phyloP scores from a whole-genome alignment of 257 asterid genomes.

The Galeopsis tetrahit region DNA sequence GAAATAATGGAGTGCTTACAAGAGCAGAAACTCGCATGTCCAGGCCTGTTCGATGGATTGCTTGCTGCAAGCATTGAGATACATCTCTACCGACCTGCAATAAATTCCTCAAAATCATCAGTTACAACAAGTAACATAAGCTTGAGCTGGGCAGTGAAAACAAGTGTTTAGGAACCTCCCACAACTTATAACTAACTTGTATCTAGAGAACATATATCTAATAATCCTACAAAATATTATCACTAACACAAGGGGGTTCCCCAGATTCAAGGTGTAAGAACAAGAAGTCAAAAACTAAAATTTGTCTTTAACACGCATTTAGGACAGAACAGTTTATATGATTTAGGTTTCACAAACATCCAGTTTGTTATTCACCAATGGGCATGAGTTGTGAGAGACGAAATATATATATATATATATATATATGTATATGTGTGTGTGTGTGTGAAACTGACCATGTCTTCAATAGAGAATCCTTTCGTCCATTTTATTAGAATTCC shows the following conservation, averaged over 20 bases:
- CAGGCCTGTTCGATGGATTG: slow-evolving; percentile 65
- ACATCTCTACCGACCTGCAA: slow-evolving; percentile 78
- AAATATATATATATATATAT: not conserved
- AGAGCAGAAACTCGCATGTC: slow-evolving; percentile 77
- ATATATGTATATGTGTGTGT: no score
- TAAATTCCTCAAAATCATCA: slow-evolving; percentile 6
- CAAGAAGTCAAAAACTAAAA: not conserved
- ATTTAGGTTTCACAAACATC: not conserved
- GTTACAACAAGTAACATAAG: not conserved
- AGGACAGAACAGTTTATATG: not conserved
- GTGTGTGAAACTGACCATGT: slow-evolving; percentile 57
- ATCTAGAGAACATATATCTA: not conserved
- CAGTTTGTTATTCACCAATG: no score
- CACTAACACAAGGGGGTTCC: not conserved
- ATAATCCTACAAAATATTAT: not conserved
- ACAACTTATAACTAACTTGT: slow-evolving; percentile 8
- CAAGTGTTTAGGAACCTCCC: not conserved
- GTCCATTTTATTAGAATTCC: slow-evolving; percentile 86
- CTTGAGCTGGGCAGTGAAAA: not conserved
- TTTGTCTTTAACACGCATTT: not conserved
- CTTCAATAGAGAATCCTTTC: slow-evolving; percentile 72
- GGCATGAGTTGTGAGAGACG: slow-evolving; percentile 1
- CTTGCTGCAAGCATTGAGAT: slow-evolving; percentile 70
- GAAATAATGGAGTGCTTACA: slow-evolving; percentile 47
- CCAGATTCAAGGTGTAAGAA: not conserved